These are phyloP conservation scores for Trichosanthes truncata DNA, from an alignment of 306 rosid genomes.

Conservation along the genomic window DNA sequence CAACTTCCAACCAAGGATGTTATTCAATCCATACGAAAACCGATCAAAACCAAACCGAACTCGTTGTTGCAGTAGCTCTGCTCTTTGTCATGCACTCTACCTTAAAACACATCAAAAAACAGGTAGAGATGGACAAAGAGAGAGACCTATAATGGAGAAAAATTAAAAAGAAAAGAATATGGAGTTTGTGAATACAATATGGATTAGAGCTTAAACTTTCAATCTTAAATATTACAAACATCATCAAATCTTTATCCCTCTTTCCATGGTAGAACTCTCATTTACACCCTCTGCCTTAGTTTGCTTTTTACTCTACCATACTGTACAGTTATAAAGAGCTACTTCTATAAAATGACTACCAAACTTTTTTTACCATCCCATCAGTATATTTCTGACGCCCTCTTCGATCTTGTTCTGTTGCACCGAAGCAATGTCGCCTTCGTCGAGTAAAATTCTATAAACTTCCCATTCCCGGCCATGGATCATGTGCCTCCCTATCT, in stretches of 20 bases:
- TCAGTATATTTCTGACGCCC: slow-evolving; percentile 36
- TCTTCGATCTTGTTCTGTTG: slow-evolving; percentile 33
- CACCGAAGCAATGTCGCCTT: slow-evolving; percentile 20
- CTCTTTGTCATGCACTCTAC: not conserved
- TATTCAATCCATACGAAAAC: not conserved
- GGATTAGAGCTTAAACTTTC: not conserved
- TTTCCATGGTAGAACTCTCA: not conserved
- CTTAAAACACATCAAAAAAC: not conserved
- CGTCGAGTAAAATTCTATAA: slow-evolving; percentile 39
- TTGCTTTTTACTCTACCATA: not conserved
- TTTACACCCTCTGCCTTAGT: not conserved
- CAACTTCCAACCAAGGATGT: not conserved
- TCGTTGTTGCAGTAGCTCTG: not conserved
- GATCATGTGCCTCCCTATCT: slow-evolving; percentile 38
- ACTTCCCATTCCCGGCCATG: slow-evolving; percentile 52
- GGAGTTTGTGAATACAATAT: not conserved
- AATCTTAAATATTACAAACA: not conserved
- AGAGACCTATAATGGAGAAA: not conserved
- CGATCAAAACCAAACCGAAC: not conserved
- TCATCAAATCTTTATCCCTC: not conserved
- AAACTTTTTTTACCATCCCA: slow-evolving; percentile 32
- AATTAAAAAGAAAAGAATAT: not conserved
- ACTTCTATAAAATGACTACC: not conserved
- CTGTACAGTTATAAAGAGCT: slow-evolving; percentile 1
- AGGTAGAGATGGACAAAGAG: not conserved